Base-by-base conservation (phyloP, 306 rosid genomes). In the Sophora flavescens region DNA sequence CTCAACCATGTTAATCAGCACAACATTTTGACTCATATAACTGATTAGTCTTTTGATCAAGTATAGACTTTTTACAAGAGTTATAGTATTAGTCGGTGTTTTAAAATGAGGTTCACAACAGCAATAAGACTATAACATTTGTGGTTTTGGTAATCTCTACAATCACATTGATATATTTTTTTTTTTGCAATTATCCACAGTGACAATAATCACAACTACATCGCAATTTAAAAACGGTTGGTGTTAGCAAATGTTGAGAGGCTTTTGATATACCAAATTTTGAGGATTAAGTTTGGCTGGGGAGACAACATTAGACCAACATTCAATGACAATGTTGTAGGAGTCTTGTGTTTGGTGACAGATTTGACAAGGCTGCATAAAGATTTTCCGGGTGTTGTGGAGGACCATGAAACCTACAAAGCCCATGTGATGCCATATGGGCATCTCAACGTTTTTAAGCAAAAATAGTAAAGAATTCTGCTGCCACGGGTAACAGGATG, bases 341-440 rank as follows among this genome's bases (percentile, higher is more conserved):
- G 17, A 65, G 36, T 41, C 6, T 2, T 51, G 4, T 38, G 62
- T 14, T 14, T 56, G 70, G 45, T 30, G 50, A 69, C 13, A 54
- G 67, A 82, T 80, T 82, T 85, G 89, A 76, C 85, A 81, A 73
- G 71, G 77, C 33, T 6, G 7, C 4, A 30, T 66, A 62, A 53
- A 54, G 78, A 17, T 14, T 70, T 75, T 17, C 0, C 54, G 15
- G 51, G 2, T 61, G 44, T 22, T 50, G 82, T 68, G 86, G 86
- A 91, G 93, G 93, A 89, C 93, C 96, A 85, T 85, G 32, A 63
- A 70, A 36, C 81, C 85, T 44, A 81, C 78, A 63, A 11, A 42
- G 80, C 84, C 93, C 96, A 91, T 83, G 93, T 91, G 96, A 91
- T 83, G 78, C 75, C 90, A 61, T 81, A 81, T 89, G 76, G 75